A percentile compares a stretch with the other conserved stretches of the same genome.
phyloP scores from a whole-genome alignment of 2,329 filamentous ascomycete species.

The Diaporthe amygdali region DNA sequence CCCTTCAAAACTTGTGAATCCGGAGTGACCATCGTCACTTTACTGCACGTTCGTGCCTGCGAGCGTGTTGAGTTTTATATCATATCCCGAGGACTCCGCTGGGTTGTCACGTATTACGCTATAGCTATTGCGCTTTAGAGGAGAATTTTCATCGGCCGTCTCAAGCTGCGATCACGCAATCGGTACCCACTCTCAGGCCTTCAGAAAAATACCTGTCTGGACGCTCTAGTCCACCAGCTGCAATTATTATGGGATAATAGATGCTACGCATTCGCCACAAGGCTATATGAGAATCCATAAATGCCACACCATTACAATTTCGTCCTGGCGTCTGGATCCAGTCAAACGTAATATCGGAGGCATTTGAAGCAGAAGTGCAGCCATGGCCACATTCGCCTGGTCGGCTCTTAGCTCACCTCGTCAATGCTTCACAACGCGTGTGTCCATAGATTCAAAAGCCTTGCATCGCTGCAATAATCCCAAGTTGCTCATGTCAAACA shows the following conservation, averaged over 20 bases:
- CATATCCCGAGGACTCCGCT: neutral
- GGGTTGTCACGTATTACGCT: constrained; percentile 8
- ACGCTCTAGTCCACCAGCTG: neutral
- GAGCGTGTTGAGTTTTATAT: neutral
- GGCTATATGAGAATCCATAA: neutral
- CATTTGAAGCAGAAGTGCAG: neutral
- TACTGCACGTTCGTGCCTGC: neutral
- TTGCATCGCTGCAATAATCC: neutral
- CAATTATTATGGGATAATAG: constrained; percentile 4
- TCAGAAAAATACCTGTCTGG: neutral
- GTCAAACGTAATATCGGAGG: neutral
- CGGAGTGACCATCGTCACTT: neutral
- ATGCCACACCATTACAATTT: no score
- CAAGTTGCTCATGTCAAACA: neutral
- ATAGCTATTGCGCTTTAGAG: neutral
- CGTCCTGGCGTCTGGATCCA: neutral
- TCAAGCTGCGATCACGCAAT: constrained; percentile 6
- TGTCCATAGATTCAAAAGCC: rapidly evolving
- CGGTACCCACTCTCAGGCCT: neutral
- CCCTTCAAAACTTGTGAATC: neutral
- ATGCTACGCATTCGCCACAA: constrained; percentile 1
- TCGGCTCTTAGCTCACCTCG: neutral
- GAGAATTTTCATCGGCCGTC: constrained; percentile 6
- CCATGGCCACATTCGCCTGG: neutral
- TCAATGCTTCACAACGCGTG: no score